Evolutionary conservation across 2,329 filamentous ascomycete species (phyloP), one percentile per base, ranked within the genome.

Genomic region (Epichloe scottii): DNA sequence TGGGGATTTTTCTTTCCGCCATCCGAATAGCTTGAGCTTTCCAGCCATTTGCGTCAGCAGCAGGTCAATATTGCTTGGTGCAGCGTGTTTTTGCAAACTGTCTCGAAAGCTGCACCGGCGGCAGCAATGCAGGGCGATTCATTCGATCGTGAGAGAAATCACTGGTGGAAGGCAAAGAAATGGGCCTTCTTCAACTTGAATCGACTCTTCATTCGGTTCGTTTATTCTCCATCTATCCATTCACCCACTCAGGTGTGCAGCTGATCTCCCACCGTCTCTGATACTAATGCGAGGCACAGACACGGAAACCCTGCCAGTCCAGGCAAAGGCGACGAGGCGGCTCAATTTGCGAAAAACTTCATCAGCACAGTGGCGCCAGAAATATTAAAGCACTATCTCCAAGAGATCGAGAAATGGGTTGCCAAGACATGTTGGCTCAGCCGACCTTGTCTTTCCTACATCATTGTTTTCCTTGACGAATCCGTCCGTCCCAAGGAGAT

Each of bases 131-230:
- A 94, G 54, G 87, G 87, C 54, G 88, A 83, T 53, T 71, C 85
- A 49, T 82, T 88, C 53, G 91, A 97, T 63, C 82, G 93, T 52
- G 93, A 97, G 69, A 80, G 85, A 61, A 90, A 95, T 65, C 89
- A 96, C 68, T 98, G 93, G 91, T 98, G 91, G 91, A 98, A 97
- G 75, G 87, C 90, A 56, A 97, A 97, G 82, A 98, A 98, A 71
- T 97, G 93, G 93, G 87, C 91, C 14, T 98, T 96, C 69, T 95
- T 93, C 63, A 97, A 97, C 68, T 71, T 98, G 60, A 98, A 98
- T 72, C 81, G 93, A 55, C 79, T 98, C 17, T 98, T 93, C 64
- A 90, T 97, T 59, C 81, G 89, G 87, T 91, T 71, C 55, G 76
- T 55, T 26, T 26, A 26, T 14, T 43, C 43, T 19, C 30, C 12